Evolutionary conservation across 1,284 basidiomycete species (phyloP).

Genomic region (Meripilus lineatus): DNA sequence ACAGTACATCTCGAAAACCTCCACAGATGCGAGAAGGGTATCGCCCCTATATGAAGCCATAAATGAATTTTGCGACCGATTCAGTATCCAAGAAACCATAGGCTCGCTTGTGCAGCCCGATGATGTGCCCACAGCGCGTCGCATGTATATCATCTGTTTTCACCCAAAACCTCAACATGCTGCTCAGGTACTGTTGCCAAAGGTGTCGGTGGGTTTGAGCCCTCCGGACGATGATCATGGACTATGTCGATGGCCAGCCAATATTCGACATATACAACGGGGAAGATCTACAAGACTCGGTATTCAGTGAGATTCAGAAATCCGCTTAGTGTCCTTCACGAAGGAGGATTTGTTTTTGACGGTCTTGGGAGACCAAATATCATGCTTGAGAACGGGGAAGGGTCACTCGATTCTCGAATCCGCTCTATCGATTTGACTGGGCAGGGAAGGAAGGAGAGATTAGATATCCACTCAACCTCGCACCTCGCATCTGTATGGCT

Average conservation of each 20-base stretch:
- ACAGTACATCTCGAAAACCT: no score
- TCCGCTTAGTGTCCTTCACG: conserved; percentile 13
- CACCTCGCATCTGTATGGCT: no score
- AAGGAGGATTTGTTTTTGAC: conserved; percentile 16
- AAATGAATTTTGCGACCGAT: no score
- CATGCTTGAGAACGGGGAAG: conserved; percentile 3
- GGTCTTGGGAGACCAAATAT: conserved; percentile 22
- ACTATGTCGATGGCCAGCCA: conserved; percentile 1
- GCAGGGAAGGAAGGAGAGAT: conserved; percentile 15
- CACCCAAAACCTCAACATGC: no score
- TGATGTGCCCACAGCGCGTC: no score
- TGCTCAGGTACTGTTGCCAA: no score
- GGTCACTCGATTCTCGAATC: conserved; percentile 2
- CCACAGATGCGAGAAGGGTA: no score
- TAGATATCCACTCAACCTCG: conserved; percentile 16
- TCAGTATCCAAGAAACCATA: no score
- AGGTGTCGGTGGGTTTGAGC: background rate
- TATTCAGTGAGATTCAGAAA: background rate
- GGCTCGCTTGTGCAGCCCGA: no score
- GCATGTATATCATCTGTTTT: no score
- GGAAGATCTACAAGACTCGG: background rate
- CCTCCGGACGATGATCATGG: conserved; percentile 9
- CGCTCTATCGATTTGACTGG: conserved; percentile 23
- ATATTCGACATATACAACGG: background rate
- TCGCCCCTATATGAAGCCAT: no score